Base-by-base conservation (phyloP, 139 green algal genomes). In the Nannochloris sp. region DNA sequence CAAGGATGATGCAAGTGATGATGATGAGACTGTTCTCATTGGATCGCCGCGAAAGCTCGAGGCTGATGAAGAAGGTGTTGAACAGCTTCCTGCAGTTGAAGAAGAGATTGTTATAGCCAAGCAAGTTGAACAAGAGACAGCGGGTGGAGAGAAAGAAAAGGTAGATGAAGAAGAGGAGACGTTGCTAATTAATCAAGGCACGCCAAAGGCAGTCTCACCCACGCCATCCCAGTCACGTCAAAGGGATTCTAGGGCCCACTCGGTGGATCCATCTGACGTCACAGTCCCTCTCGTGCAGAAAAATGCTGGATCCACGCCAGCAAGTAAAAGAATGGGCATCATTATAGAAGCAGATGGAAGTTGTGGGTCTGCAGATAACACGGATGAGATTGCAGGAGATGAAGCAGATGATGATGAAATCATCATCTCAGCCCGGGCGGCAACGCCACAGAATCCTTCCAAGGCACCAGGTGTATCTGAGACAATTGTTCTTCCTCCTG, bases 341-440 rank as follows among this genome's bases (percentile, higher is more conserved):
- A 53, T 53, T 53, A 19, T 53, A 21, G 46, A 53, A 21, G 46
- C 46, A 53, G 46, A 53, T 53, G 46, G n/a, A 19, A 53, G 46
- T 53, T 19, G 16, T 53, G 46, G 46, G 5, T 53, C 46, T 25
- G 46, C 46, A 3, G 46, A 53, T 21, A 53, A 53, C 46, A 53
- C 46, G 12, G 46, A 53, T 21, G 46, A 53, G 6, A 53, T 53
- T 19, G 18, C 46, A 19, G 46, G n/a, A 9, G 46, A 25, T 21
- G 46, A 53, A 10, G 1, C n/a, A 25, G 46, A 53, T 53, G 46
- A 53, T 53, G 46, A 53, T 21, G 46, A 53, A 21, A 53, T 53
- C n/a, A 53, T 53, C n/a, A 53, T 53, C 46, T 24, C 46, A 12
- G 46, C 18, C 16, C 16, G n/a, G 15, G n/a, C 46, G 6, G 46